phyloP scores from a whole-genome alignment of 768 basidiomycete genomes.

The Favolaschia claudopus region DNA sequence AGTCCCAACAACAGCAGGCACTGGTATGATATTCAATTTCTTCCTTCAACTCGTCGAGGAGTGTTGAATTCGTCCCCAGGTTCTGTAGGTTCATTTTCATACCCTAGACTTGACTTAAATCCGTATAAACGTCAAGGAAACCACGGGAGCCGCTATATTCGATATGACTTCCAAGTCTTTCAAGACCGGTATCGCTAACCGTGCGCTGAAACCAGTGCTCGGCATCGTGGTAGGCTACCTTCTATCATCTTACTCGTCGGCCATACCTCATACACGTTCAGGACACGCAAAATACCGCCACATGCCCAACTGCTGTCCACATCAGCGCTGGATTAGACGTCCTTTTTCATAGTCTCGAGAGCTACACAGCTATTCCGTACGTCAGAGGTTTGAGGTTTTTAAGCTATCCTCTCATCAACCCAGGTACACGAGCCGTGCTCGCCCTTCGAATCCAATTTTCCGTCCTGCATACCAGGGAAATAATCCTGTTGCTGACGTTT shows the following conservation, averaged over 20 bases:
- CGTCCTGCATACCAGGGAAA: conserved; percentile 94
- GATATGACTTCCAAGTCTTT: conserved; percentile 91
- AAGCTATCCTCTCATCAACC: conserved; percentile 9
- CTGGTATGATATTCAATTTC: conserved; percentile 46
- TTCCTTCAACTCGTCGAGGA: too few relatives aligned
- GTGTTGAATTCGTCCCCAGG: too few relatives aligned
- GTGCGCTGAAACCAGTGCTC: conserved; percentile 88
- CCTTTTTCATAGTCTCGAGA: conserved; percentile 95
- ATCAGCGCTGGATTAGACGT: conserved; percentile 96
- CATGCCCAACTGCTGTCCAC: conserved; percentile 90
- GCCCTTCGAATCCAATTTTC: conserved; percentile 88
- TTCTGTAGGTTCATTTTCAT: conserved; percentile 60
- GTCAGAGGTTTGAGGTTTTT: neutral
- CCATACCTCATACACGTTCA: conserved; percentile 39
- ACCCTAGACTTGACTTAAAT: too few relatives aligned
- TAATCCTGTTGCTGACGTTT: conserved; percentile 95
- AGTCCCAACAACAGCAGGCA: conserved; percentile 78
- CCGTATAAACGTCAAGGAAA: too few relatives aligned
- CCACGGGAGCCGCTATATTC: conserved; percentile 93
- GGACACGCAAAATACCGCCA: conserved; percentile 91
- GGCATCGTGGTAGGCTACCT: conserved; percentile 68
- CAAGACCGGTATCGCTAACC: conserved; percentile 96
- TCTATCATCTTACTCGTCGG: neutral
- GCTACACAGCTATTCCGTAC: conserved; percentile 92
- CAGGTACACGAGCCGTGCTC: conserved; percentile 90